A percentile compares a stretch with the other conserved stretches of the same genome.
phyloP scores from a whole-genome alignment of 768 basidiomycete species.

The Suillus lakei region DNA sequence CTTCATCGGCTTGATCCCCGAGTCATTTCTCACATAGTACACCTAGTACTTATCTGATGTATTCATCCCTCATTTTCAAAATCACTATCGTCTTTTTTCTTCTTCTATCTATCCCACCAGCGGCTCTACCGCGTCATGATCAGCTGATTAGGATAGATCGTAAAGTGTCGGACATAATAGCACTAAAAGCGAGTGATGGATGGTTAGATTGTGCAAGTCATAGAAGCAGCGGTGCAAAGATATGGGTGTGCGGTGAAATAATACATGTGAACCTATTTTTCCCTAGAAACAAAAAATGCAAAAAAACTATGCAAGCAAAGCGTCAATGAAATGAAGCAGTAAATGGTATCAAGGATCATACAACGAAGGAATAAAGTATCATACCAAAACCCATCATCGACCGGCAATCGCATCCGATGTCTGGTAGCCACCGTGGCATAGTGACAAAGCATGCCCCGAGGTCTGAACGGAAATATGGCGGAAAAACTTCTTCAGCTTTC shows the following conservation, averaged over 20 bases:
- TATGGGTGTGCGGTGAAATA: slow-evolving; percentile 37
- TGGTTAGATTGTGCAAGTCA: slow-evolving; percentile 23
- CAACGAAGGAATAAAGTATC: slow-evolving; percentile 8
- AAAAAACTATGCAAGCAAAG: slow-evolving; percentile 21
- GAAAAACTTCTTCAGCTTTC: slow-evolving; percentile 41
- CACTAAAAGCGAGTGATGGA: slow-evolving; percentile 31
- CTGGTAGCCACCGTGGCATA: not conserved
- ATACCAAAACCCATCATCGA: not conserved
- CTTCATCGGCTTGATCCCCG: not conserved
- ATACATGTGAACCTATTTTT: slow-evolving; percentile 35
- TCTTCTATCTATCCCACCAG: not conserved
- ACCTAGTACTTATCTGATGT: not conserved
- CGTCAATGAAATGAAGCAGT: slow-evolving; percentile 18
- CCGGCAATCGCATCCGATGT: slow-evolving; percentile 1
- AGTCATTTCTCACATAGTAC: slow-evolving; percentile 1
- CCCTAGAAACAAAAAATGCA: slow-evolving; percentile 20
- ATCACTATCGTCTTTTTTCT: not conserved
- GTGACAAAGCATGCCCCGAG: no score
- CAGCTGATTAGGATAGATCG: slow-evolving; percentile 33
- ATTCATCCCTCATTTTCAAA: not conserved
- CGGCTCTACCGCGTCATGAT: slow-evolving; percentile 11
- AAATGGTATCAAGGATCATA: slow-evolving; percentile 11
- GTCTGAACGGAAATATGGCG: not conserved
- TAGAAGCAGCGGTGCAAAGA: slow-evolving; percentile 23
- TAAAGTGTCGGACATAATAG: slow-evolving; percentile 36